Evolutionary conservation across 31 red algal species (phyloP), one percentile per base, ranked within the genome.

Genomic region (Endocladia muricata): DNA sequence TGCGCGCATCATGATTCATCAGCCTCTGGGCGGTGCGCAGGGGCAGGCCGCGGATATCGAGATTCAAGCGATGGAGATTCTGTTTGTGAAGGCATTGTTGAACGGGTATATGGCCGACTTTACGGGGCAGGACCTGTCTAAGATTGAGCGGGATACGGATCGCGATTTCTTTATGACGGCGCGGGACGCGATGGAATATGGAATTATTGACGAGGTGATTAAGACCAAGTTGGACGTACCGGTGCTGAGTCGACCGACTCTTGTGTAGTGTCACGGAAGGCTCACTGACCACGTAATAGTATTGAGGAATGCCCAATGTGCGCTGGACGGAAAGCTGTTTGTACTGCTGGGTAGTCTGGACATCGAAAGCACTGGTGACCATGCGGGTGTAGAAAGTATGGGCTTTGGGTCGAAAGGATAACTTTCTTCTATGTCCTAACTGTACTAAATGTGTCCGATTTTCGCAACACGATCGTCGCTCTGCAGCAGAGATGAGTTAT

Each of bases 1-100:
- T 84, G 89, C 92, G 34, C 70, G 97, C 19, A 95, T 99, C 71
- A 99, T 99, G 97, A 99, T 99, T 69, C 97, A 95, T 82, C 97
- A 99, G 48, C 97, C 97, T 62, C 83, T 95, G 13, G 97, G 97
- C 34, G 97, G 97, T 34, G 92, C 89, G 6, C 92, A 95, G 52
- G 97, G 97, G 15, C 92, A 95, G 76, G 92, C 97, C 8, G 83
- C 88, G 36, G 97, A 99, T 87, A 99, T 99, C 79, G 92, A 93
- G 61, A 99, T 99, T 62, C 97, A 99, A 68, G 92, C 97, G 2
- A 84, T 88, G 49, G 97, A 99, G 81, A 99, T 99, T 55, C 79
- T 99, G 52, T 92, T 93, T 64, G 82, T 99, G 57, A 89, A 91
- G 76, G 68, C 68, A 17, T 61, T 93, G 48, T 55, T 95, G 43